These are phyloP conservation scores for Parasarocladium wereldwijsianum DNA, from an alignment of 2,329 filamentous ascomycete species.

Conservation along the genomic window DNA sequence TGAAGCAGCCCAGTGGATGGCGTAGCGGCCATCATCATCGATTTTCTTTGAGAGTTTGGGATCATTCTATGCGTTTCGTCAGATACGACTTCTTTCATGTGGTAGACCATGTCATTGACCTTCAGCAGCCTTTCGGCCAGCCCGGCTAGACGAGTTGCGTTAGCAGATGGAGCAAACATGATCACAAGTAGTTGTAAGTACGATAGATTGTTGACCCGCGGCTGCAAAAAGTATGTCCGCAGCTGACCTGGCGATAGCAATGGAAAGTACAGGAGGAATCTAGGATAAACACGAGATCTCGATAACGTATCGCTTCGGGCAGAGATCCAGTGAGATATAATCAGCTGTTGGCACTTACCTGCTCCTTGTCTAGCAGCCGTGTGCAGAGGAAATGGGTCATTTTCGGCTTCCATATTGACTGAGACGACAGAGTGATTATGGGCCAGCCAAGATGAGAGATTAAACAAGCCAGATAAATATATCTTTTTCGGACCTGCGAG, in stretches of 20 bases:
- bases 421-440: not conserved
- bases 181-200: no score
- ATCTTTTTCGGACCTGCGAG: conserved; percentile 1
- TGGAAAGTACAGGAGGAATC: no score
- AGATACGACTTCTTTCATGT: not conserved
- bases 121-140: conserved; percentile 7
- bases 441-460: not conserved
- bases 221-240: no score
- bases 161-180: no score
- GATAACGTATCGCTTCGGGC: no score
- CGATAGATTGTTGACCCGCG: no score
- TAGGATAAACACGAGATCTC: no score
- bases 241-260: no score
- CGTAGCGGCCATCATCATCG: conserved; percentile 78
- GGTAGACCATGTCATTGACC: not conserved
- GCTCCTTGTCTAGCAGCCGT: conserved; percentile 75
- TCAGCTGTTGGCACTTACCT: conserved; percentile 41
- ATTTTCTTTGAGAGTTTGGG: conserved; percentile 56
- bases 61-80: conserved; percentile 48
- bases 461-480: not conserved
- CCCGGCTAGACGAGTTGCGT: conserved; percentile 1
- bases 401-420: conserved; percentile 15
- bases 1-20: conserved; percentile 88
- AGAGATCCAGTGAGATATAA: no score
- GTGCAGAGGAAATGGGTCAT: conserved; percentile 67